Conservation (phyloP, 2,329 filamentous ascomycete species). For the Acrocalymma vagum region DNA sequence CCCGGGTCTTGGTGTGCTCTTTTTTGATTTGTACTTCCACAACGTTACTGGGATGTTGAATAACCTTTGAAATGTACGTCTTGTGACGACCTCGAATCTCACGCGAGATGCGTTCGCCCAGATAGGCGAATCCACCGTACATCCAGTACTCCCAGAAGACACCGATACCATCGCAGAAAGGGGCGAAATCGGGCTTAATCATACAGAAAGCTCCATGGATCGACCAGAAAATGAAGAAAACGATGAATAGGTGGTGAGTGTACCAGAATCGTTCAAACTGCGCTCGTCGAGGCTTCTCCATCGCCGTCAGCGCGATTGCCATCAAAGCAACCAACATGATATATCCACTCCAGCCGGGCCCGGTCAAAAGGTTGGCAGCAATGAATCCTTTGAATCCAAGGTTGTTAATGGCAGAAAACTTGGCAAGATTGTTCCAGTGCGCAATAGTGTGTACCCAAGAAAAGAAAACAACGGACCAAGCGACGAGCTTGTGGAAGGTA, state of each 20-base stretch:
- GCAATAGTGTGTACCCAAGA: constrained; percentile 87
- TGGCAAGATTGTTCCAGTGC: constrained; percentile 87
- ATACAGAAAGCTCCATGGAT: constrained; percentile 89
- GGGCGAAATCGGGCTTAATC: constrained; percentile 84
- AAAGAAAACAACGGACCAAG: constrained; percentile 89
- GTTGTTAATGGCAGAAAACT: constrained; percentile 76
- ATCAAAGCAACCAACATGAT: constrained; percentile 82
- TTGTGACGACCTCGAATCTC: constrained; percentile 83
- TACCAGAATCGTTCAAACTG: constrained; percentile 95
- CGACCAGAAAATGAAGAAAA: constrained; percentile 93
- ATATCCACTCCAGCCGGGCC: constrained; percentile 87
- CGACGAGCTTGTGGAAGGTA: constrained; percentile 84
- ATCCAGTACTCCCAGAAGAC: constrained; percentile 94
- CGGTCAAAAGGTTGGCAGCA: constrained; percentile 78
- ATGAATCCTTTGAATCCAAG: constrained; percentile 82
- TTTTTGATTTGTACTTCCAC: constrained; percentile 94
- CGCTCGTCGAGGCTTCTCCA: constrained; percentile 78
- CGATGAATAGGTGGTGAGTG: constrained; percentile 84
- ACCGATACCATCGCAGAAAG: constrained; percentile 78
- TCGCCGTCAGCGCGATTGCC: constrained; percentile 79
- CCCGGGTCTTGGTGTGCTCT: constrained; percentile 80
- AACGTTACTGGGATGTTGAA: constrained; percentile 88
- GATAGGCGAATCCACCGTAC: constrained; percentile 81
- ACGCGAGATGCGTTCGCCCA: constrained; percentile 79
- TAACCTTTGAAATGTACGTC: constrained; percentile 87